Evolutionary conservation across 2,329 filamentous ascomycete species (phyloP), one percentile per base, ranked within the genome.

Genomic region (Lizonia empirigonia): DNA sequence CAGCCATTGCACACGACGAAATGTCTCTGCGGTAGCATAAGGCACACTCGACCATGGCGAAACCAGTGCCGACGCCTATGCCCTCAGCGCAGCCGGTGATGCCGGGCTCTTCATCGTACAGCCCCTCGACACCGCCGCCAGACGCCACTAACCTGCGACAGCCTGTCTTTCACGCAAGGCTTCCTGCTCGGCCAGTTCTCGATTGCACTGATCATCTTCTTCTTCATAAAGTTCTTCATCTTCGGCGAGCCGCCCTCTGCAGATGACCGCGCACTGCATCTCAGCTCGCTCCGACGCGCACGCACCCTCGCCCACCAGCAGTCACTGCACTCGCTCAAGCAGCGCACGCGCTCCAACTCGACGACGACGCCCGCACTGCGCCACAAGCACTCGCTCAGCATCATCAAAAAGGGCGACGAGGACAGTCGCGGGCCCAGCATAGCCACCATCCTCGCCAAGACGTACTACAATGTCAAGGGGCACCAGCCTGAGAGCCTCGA

Each of bases 171-270:
- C 74, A 96, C 91, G 0, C 91, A 96, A 72, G 94, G 94, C 22
- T 88, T 99, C 63, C 85, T 99, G 39, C 81, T 97, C 24, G 94
- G 94, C 40, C 94, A 99, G 74, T 81, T 99, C 42, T 96, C 91
- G 2, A 89, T 99, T 36, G 90, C 96, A 12, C 78, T 97, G 19
- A 82, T 99, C 30, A 85, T 99, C 55, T 92, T 91, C 59, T 90
- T 89, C 62, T 97, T 99, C 76, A 97, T 99, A 75, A 96, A 96
- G 73, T 99, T 97, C 84, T 99, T 99, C 83, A 97, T 99, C 69
- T 97, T 99, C 70, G 94, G 94, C 64, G 94, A 97, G 70, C 86
- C 91, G 5, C 91, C 91, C 1, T 91, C 89, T 1, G 82, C 91
- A 55, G 91, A 96, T 58, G 85, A 88, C 46, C 90, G 88, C 16